Conservation (phyloP, 148 eudicot species). For the Salicornia ramosissima region DNA sequence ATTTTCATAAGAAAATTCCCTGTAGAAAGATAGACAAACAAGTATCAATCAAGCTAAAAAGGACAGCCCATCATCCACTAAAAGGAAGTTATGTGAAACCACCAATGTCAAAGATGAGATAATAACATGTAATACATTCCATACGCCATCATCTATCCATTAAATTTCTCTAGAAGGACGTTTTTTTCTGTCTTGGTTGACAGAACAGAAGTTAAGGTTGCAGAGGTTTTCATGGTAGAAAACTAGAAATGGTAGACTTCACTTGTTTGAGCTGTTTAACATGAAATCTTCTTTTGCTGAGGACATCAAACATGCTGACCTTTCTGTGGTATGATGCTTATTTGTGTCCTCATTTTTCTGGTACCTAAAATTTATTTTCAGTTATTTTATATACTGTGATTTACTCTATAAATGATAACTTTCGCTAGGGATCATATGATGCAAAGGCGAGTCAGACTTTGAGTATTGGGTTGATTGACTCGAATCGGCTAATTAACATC, state of each 20-base stretch:
- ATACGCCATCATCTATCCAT: not conserved
- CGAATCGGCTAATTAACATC: no score
- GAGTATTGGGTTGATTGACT: no score
- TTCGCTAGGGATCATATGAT: no score
- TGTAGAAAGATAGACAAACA: not conserved
- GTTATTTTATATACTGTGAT: not conserved
- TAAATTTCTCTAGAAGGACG: not conserved
- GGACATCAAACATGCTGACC: conserved; percentile 55
- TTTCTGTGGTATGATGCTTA: conserved; percentile 40
- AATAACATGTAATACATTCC: not conserved
- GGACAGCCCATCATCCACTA: conserved; percentile 9
- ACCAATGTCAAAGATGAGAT: not conserved
- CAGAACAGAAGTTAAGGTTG: conserved; percentile 34
- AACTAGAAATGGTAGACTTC: conserved; percentile 83
- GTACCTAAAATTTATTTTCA: not conserved
- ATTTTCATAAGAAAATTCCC: conserved; percentile 4
- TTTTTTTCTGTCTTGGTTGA: not conserved
- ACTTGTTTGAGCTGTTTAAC: conserved; percentile 54
- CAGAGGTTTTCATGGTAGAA: conserved; percentile 68
- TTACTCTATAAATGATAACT: not conserved
- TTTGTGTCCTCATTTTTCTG: not conserved
- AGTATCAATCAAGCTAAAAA: conserved; percentile 12
- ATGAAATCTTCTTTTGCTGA: conserved; percentile 49
- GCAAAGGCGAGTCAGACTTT: no score
- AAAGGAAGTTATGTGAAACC: not conserved